These are phyloP conservation scores for Thelonectria olida DNA, from an alignment of 2,329 filamentous ascomycete genomes.

Conservation along the genomic window DNA sequence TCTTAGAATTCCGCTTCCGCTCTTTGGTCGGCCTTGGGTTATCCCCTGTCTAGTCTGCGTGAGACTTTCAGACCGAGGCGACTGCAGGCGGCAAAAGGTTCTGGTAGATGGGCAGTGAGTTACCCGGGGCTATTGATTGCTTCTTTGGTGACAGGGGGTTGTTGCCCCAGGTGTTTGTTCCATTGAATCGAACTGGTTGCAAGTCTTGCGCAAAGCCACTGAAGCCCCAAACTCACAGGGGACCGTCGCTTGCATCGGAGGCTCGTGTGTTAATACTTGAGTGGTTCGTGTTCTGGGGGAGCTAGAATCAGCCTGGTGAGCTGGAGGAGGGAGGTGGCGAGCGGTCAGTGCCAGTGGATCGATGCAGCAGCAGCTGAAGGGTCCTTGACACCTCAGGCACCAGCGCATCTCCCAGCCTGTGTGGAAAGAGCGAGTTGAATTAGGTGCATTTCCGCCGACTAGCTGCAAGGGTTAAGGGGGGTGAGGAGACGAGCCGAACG, in stretches of 20 bases:
- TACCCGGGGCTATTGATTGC: not conserved
- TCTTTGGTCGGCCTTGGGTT: not conserved
- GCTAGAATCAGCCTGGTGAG: conserved; percentile 10
- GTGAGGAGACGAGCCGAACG: conserved; percentile 19
- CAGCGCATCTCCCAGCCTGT: not conserved
- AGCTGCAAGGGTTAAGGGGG: conserved; percentile 2
- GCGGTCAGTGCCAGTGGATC: conserved; percentile 10
- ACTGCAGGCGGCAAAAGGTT: conserved; percentile 18
- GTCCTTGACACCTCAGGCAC: not conserved
- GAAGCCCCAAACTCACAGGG: conserved; percentile 4
- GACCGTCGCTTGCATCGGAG: not conserved
- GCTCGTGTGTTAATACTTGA: conserved; percentile 7
- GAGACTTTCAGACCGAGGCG: not conserved
- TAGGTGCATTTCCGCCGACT: not conserved
- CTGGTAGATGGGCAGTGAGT: not conserved
- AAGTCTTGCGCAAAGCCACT: conserved; percentile 10
- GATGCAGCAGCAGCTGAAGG: not conserved
- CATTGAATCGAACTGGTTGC: not conserved
- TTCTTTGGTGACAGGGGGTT: not conserved
- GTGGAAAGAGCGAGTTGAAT: not conserved
- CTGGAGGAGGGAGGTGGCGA: conserved; percentile 5
- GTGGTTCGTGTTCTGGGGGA: conserved; percentile 9
- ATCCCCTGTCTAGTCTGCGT: not conserved
- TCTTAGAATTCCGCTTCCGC: not conserved
- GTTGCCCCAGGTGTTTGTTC: conserved; percentile 2